Conservation (phyloP, 768 basidiomycete species). For the Suillus spraguei region DNA sequence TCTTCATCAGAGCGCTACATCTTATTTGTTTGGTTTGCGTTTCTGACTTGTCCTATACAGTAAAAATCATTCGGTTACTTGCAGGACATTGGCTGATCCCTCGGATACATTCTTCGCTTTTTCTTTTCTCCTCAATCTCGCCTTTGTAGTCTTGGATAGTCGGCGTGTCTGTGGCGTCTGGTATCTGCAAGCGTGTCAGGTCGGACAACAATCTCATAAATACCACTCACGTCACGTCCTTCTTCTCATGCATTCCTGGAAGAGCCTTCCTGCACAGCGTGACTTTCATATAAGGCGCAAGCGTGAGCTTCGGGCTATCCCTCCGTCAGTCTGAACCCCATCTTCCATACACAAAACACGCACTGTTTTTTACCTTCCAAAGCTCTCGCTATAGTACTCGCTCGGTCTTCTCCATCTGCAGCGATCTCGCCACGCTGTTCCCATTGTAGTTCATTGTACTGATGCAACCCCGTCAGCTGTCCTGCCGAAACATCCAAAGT, state of each 20-base stretch:
- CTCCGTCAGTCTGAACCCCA: slow-evolving; percentile 10
- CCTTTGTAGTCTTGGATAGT: slow-evolving; percentile 60
- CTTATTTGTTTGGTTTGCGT: too few species aligned
- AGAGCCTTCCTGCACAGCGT: slow-evolving; percentile 56
- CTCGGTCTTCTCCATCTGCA: slow-evolving; percentile 36
- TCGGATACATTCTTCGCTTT: slow-evolving; percentile 33
- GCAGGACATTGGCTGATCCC: too few species aligned
- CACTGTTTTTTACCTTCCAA: slow-evolving; percentile 65
- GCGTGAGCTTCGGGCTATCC: slow-evolving; percentile 52
- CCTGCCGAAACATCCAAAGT: slow-evolving; percentile 45
- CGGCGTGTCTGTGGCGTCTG: slow-evolving; percentile 56
- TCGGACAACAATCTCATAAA: neutral
- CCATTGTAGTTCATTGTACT: slow-evolving; percentile 73
- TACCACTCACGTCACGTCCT: slow-evolving; percentile 47
- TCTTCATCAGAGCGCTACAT: too few species aligned
- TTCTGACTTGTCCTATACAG: too few species aligned
- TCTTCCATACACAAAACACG: slow-evolving; percentile 26
- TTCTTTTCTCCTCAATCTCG: slow-evolving; percentile 54
- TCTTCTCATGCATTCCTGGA: slow-evolving; percentile 38
- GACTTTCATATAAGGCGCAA: slow-evolving; percentile 70
- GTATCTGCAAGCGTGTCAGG: slow-evolving; percentile 43
- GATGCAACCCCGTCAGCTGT: slow-evolving; percentile 59
- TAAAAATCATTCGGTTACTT: too few species aligned
- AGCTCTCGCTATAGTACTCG: slow-evolving; percentile 34
- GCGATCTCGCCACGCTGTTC: slow-evolving; percentile 34